Conservation (phyloP, 2,329 filamentous ascomycete species). For the Neophaeococcomyces mojaviensis region DNA sequence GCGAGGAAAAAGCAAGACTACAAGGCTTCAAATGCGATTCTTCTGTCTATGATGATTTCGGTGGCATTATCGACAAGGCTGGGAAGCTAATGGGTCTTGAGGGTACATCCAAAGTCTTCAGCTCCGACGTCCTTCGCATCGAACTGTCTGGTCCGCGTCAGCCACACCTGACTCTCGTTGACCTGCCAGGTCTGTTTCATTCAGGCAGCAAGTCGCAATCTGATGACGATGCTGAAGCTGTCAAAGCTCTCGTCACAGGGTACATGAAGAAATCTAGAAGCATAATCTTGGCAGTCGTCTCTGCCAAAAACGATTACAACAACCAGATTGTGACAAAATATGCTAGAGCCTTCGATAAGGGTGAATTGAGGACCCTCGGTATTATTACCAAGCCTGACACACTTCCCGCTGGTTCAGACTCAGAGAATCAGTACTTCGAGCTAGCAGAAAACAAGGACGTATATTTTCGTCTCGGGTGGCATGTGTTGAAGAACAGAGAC, state of each 20-base stretch:
- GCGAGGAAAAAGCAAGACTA: slow-evolving; percentile 26
- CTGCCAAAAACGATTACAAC: slow-evolving; percentile 35
- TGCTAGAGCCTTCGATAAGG: slow-evolving; percentile 29
- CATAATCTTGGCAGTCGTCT: slow-evolving; percentile 42
- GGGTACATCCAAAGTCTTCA: slow-evolving; percentile 27
- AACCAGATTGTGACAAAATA: slow-evolving; percentile 36
- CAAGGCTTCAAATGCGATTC: slow-evolving; percentile 28
- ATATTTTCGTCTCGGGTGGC: slow-evolving; percentile 39
- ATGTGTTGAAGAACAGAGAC: slow-evolving; percentile 40
- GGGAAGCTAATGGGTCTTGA: slow-evolving; percentile 45
- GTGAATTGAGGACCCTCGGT: slow-evolving; percentile 34
- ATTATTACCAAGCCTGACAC: slow-evolving; percentile 44
- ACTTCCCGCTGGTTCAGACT: slow-evolving; percentile 29
- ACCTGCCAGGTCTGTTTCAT: slow-evolving; percentile 39
- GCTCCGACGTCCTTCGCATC: slow-evolving; percentile 37
- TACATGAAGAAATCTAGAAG: slow-evolving; percentile 39
- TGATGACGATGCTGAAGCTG: slow-evolving; percentile 42
- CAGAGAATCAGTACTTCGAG: slow-evolving; percentile 29
- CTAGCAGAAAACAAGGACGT: slow-evolving; percentile 36
- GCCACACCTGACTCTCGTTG: slow-evolving; percentile 36
- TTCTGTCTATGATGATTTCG: slow-evolving; percentile 35
- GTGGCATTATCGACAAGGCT: slow-evolving; percentile 45
- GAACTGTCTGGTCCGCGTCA: slow-evolving; percentile 36
- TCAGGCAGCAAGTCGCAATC: slow-evolving; percentile 23
- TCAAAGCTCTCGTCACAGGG: slow-evolving; percentile 37